A percentile compares a stretch with the other conserved stretches of the same genome.
Evolutionary conservation across 768 basidiomycete species (phyloP).

Genomic region (Tulasnella sp.): DNA sequence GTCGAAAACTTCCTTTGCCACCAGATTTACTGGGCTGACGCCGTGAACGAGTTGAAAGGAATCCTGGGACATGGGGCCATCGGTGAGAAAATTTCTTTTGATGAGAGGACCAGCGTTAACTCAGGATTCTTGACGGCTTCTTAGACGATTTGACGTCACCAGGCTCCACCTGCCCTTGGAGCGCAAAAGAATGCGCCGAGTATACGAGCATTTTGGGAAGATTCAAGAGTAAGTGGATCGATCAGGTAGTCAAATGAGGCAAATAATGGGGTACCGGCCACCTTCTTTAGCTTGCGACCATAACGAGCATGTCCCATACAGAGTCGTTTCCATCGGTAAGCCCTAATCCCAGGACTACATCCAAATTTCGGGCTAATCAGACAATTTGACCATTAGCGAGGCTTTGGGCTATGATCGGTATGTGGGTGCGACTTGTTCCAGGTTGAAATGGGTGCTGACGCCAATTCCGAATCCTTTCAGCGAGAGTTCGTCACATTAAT

Average conservation of each 20-base stretch:
- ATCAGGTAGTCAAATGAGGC: neutral
- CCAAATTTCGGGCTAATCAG: neutral
- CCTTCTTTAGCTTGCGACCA: neutral
- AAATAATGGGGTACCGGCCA: neutral
- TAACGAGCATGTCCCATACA: neutral
- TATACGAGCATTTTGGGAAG: neutral
- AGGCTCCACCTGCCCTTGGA: conserved; percentile 7
- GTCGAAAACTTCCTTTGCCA: conserved; percentile 17
- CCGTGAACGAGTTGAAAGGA: conserved; percentile 7
- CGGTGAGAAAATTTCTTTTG: neutral
- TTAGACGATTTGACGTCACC: conserved; percentile 13
- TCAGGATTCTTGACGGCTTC: neutral
- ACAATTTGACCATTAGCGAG: neutral
- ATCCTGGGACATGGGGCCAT: conserved; percentile 6
- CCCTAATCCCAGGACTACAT: neutral
- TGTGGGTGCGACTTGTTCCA: neutral
- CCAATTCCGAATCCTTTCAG: neutral
- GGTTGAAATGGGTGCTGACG: neutral
- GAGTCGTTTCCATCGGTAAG: neutral
- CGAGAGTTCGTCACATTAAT: conserved; percentile 6
- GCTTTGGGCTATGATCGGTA: conserved; percentile 5
- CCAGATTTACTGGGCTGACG: neutral
- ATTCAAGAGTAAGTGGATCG: neutral
- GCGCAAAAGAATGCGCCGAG: neutral
- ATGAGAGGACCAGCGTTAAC: neutral